Evolutionary conservation across 495 filamentous ascomycete genomes (phyloP).

Genomic region (Talaromyces ruber): DNA sequence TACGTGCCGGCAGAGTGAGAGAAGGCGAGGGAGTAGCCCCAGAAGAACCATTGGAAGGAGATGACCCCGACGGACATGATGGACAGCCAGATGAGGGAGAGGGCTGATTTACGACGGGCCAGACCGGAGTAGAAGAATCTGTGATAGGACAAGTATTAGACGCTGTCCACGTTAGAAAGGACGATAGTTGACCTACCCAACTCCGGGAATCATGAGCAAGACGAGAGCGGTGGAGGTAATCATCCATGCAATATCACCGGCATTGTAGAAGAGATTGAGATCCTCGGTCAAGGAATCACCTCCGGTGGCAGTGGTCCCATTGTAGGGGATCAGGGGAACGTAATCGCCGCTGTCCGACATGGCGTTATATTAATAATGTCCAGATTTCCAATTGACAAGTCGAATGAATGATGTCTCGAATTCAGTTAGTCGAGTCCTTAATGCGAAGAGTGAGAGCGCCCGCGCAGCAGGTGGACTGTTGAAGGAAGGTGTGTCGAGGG

Average conservation of each 20-base stretch:
- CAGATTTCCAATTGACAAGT: not conserved
- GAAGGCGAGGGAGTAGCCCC: constrained; percentile 93
- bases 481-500: not conserved
- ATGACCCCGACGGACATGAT: constrained; percentile 89
- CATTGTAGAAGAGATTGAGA: constrained; percentile 77
- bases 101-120: constrained; percentile 90
- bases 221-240: constrained; percentile 82
- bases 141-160: not conserved
- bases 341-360: constrained; percentile 8
- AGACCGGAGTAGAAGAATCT: constrained; percentile 98
- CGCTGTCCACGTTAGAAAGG: not conserved
- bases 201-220: constrained; percentile 95
- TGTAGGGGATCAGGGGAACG: constrained; percentile 43
- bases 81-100: constrained; percentile 94
- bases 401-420: not conserved
- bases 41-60: constrained; percentile 99
- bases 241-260: constrained; percentile 90
- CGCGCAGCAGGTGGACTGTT: constrained; percentile 1
- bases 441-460: not conserved
- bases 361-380: not conserved
- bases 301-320: constrained; percentile 55
- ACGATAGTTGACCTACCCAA: constrained; percentile 45
- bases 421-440: not conserved
- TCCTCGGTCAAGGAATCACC: constrained; percentile 67
- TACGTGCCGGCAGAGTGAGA: constrained; percentile 74